Conservation (phyloP, 257 asterid species). For the Verbascum thapsus region DNA sequence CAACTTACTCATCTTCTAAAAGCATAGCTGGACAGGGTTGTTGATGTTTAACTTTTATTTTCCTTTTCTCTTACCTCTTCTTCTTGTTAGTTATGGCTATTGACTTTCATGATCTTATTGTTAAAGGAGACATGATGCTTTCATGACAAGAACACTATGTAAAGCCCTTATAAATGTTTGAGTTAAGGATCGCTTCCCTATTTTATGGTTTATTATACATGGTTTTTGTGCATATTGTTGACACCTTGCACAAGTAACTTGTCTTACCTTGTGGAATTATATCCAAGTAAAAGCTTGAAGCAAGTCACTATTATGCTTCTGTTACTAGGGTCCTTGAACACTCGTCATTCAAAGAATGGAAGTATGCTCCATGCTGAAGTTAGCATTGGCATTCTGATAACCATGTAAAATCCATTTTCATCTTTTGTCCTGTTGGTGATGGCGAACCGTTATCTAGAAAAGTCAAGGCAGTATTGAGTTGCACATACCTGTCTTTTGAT, state of each 20-base stretch:
- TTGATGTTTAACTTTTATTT: background rate
- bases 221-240: background rate
- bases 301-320: background rate
- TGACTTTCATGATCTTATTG: slow-evolving; percentile 1
- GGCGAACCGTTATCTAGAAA: no score
- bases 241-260: background rate
- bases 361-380: background rate
- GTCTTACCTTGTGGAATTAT: background rate
- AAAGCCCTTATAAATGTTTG: background rate
- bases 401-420: background rate
- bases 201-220: slow-evolving; percentile 6
- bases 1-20: slow-evolving; percentile 10
- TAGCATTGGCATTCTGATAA: background rate
- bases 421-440: no score
- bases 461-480: background rate
- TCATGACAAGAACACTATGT: background rate
- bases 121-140: background rate
- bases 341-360: background rate
- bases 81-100: background rate
- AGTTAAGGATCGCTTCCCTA: background rate
- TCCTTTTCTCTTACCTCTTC: background rate
- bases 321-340: background rate
- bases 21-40: slow-evolving; percentile 9
- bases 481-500: no score
- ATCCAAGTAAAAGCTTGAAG: slow-evolving; percentile 12